Conservation (phyloP, 1,139 yeast genomes). For the Scheffersomyces cryptocercus region DNA sequence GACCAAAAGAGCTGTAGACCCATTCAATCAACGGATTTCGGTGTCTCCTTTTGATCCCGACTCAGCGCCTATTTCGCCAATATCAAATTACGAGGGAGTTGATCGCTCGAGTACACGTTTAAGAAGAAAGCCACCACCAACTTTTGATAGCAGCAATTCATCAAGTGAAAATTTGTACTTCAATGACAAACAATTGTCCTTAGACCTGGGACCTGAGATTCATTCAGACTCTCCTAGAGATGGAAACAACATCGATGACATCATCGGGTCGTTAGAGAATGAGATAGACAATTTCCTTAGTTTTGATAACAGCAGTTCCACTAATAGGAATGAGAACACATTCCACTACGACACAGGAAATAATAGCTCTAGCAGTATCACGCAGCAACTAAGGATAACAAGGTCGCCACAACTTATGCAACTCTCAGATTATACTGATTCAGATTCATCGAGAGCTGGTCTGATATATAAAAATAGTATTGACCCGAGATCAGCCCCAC, state of each 20-base stretch:
- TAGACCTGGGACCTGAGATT: neutral
- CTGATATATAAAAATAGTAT: neutral
- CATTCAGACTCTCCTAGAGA: neutral
- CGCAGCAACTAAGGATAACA: conserved; percentile 6
- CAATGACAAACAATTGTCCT: neutral
- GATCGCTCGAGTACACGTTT: conserved; percentile 1
- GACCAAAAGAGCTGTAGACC: too few relatives aligned
- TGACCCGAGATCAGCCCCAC: too few relatives aligned
- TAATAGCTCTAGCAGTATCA: conserved; percentile 6
- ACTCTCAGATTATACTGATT: conserved; percentile 8
- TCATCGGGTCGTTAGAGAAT: conserved; percentile 19
- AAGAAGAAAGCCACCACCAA: conserved; percentile 27
- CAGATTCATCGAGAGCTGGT: conserved; percentile 5
- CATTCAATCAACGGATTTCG: too few relatives aligned
- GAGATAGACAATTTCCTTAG: conserved; percentile 17
- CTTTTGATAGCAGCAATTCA: neutral
- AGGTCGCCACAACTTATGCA: conserved; percentile 10
- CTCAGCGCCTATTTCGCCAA: too few relatives aligned
- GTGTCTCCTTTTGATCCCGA: too few relatives aligned
- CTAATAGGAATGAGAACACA: neutral
- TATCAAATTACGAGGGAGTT: neutral
- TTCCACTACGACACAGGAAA: conserved; percentile 4
- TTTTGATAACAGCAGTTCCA: conserved; percentile 5
- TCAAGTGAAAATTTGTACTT: neutral
- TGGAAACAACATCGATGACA: conserved; percentile 12